A percentile compares a stretch with the other conserved stretches of the same genome.
Conservation (phyloP, 345 rosid species). For the Melaleuca alternifolia region DNA sequence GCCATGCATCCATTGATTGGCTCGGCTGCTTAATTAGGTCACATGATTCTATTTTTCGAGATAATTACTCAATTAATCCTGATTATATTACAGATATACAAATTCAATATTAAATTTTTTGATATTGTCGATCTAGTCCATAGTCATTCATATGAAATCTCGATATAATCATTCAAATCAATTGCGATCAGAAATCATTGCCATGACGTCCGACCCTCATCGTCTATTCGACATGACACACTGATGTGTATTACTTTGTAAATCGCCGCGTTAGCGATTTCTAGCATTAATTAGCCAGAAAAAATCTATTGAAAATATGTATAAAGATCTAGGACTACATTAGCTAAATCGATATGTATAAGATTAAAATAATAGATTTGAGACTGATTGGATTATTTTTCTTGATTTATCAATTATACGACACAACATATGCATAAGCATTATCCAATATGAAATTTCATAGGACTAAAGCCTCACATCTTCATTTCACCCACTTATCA, state of each 20-base stretch:
- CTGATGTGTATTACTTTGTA: background rate
- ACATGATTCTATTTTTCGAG: background rate
- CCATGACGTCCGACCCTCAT: accelerated
- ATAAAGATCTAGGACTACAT: accelerated
- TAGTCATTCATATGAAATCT: accelerated
- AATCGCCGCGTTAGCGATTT: accelerated
- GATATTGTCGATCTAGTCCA: background rate
- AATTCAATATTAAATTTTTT: background rate
- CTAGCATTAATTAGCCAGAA: accelerated
- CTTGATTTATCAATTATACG: background rate
- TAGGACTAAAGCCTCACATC: background rate
- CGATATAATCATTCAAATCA: accelerated
- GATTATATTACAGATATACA: no score
- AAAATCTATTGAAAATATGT: background rate
- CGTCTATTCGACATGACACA: accelerated
- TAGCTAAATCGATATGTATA: background rate
- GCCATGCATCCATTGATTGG: background rate
- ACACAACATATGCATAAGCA: background rate
- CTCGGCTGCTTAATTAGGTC: background rate
- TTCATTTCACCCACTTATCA: background rate
- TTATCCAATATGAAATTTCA: background rate
- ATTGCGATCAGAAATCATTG: background rate
- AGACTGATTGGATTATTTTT: background rate
- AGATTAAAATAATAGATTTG: background rate
- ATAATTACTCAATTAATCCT: background rate